These are phyloP conservation scores for Colletotrichum sp. DNA, from an alignment of 2,329 filamentous ascomycete species.

Conservation along the genomic window DNA sequence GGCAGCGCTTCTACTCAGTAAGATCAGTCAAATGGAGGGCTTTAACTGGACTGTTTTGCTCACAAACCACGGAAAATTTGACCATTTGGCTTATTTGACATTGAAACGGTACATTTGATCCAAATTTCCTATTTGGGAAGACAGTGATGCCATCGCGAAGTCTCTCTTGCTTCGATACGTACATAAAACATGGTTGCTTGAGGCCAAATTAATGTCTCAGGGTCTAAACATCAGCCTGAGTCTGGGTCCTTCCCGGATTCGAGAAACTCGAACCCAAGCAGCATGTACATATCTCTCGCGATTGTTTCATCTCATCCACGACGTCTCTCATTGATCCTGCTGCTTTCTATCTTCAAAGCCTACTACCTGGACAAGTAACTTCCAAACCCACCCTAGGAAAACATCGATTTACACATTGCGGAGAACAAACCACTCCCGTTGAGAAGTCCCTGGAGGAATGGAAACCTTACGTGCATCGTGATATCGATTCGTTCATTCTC, in stretches of 20 bases:
- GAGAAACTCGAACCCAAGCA: not conserved
- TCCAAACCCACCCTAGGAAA: not conserved
- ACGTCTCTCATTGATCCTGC: not conserved
- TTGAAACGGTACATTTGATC: no score
- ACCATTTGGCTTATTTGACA: no score
- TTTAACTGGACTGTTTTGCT: no score
- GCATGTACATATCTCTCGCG: not conserved
- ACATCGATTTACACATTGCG: not conserved
- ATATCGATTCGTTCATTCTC: not conserved
- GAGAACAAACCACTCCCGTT: not conserved
- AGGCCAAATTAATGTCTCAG: no score
- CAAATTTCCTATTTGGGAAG: no score
- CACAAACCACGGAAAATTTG: no score
- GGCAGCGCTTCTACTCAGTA: no score
- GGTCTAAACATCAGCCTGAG: not conserved
- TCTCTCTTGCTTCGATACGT: no score
- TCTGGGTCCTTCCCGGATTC: not conserved
- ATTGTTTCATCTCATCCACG: accelerated
- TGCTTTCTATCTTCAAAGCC: not conserved
- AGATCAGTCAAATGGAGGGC: no score
- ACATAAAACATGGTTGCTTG: no score
- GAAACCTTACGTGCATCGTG: not conserved
- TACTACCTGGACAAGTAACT: not conserved
- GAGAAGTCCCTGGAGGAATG: not conserved
- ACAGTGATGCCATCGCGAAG: no score